phyloP scores from a whole-genome alignment of 768 basidiomycete species.

The Brasilioporus rufonigricans region DNA sequence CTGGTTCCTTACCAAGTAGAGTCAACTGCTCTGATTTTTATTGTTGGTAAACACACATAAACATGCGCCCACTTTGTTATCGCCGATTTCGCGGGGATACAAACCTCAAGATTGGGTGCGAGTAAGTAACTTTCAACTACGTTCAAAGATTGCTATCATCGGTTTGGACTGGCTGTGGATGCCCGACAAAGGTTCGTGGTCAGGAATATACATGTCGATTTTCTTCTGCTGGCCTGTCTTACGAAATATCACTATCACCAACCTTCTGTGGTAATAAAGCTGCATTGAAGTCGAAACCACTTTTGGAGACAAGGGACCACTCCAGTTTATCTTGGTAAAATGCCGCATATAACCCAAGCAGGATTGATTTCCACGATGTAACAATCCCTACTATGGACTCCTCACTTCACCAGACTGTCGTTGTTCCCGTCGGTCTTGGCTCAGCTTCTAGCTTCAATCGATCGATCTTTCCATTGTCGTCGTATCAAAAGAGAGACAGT shows the following conservation, averaged over 20 bases:
- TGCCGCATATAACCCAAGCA: background rate
- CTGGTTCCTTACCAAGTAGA: background rate
- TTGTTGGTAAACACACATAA: background rate
- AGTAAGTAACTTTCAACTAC: background rate
- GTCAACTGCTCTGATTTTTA: background rate
- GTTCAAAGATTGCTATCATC: background rate
- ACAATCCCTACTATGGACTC: background rate
- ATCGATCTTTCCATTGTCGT: conserved; percentile 6
- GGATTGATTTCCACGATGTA: background rate
- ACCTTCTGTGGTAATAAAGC: background rate
- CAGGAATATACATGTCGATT: background rate
- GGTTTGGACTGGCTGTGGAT: background rate
- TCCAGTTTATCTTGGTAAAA: background rate
- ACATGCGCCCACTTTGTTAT: background rate
- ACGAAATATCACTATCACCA: background rate
- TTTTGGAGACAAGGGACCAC: background rate
- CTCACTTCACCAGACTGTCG: background rate
- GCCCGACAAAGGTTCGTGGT: background rate
- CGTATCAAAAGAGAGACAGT: background rate
- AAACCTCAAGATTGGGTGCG: background rate
- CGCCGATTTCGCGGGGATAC: background rate
- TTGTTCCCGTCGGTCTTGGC: conserved; percentile 10
- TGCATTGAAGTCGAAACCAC: background rate
- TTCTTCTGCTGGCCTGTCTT: background rate
- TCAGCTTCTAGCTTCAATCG: background rate